Conservation (phyloP, 805 yeast species). For the Candida mattraensis region DNA sequence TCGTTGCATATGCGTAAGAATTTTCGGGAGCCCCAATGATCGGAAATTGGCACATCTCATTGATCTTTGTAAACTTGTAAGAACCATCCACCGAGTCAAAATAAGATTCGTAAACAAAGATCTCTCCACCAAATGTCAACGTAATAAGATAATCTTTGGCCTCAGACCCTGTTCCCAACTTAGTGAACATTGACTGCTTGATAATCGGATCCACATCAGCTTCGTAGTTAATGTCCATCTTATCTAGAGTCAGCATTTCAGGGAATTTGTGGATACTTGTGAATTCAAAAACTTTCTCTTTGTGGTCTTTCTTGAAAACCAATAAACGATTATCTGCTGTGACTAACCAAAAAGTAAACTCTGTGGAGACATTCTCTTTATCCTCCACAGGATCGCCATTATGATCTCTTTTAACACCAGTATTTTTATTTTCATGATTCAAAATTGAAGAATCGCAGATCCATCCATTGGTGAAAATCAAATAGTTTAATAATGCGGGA, state of each 20-base stretch:
- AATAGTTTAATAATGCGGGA: conserved; percentile 35
- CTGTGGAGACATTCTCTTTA: conserved; percentile 26
- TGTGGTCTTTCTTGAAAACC: conserved; percentile 56
- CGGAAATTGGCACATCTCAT: conserved; percentile 41
- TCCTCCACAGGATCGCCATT: conserved; percentile 25
- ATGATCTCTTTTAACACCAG: conserved; percentile 26
- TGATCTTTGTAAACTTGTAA: conserved; percentile 42
- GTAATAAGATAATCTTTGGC: conserved; percentile 67
- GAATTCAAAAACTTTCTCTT: conserved; percentile 53
- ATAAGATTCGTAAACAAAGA: conserved; percentile 62
- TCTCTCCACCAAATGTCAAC: conserved; percentile 79
- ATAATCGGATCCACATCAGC: conserved; percentile 70
- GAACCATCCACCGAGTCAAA: conserved; percentile 40
- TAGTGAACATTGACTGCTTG: conserved; percentile 63
- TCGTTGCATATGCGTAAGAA: conserved; percentile 67
- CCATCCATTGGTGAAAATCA: conserved; percentile 68
- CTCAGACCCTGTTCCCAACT: conserved; percentile 56
- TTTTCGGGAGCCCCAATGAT: conserved; percentile 81
- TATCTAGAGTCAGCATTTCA: conserved; percentile 41
- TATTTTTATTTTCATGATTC: conserved; percentile 41
- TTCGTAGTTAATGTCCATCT: conserved; percentile 48
- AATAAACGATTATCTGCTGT: conserved; percentile 77
- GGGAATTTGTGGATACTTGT: conserved; percentile 49
- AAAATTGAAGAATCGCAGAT: conserved; percentile 52
- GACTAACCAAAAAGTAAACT: conserved; percentile 58